Conservation (phyloP, 768 basidiomycete species). For the Leccinum arenicola region DNA sequence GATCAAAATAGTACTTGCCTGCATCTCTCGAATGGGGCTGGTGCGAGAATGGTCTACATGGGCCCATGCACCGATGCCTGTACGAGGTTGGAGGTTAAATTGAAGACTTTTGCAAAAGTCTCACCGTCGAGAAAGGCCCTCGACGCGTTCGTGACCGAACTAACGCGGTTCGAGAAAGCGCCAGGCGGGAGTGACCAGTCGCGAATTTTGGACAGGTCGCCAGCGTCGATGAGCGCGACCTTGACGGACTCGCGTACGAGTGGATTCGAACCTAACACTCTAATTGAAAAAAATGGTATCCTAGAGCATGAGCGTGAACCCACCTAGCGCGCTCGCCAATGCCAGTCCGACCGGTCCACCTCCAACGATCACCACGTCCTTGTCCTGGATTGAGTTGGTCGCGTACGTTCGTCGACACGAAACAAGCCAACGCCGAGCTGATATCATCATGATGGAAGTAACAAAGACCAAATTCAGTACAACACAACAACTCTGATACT, state of each 20-base stretch:
- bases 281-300: not conserved
- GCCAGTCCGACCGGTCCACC: conserved; percentile 92
- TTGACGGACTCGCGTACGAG: conserved; percentile 49
- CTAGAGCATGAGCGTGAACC: conserved; percentile 18
- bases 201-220: conserved; percentile 65
- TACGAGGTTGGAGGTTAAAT: conserved; percentile 1
- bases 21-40: conserved; percentile 78
- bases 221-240: conserved; percentile 79
- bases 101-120: conserved; percentile 2
- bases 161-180: conserved; percentile 79
- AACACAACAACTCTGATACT: not conserved
- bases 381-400: conserved; percentile 41
- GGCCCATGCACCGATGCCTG: conserved; percentile 85
- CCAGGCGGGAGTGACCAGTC: conserved; percentile 59
- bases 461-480: not conserved
- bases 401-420: conserved; percentile 16
- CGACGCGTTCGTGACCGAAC: conserved; percentile 79
- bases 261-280: conserved; percentile 48
- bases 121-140: conserved; percentile 64
- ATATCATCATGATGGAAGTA: not conserved
- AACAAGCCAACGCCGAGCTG: not conserved
- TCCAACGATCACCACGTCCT: conserved; percentile 91
- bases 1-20: conserved; percentile 44
- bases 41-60: conserved; percentile 69
- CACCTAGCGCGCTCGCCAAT: conserved; percentile 83